phyloP scores from a whole-genome alignment of 1,284 basidiomycete species.

The Austroboletus novae-zelandiae region DNA sequence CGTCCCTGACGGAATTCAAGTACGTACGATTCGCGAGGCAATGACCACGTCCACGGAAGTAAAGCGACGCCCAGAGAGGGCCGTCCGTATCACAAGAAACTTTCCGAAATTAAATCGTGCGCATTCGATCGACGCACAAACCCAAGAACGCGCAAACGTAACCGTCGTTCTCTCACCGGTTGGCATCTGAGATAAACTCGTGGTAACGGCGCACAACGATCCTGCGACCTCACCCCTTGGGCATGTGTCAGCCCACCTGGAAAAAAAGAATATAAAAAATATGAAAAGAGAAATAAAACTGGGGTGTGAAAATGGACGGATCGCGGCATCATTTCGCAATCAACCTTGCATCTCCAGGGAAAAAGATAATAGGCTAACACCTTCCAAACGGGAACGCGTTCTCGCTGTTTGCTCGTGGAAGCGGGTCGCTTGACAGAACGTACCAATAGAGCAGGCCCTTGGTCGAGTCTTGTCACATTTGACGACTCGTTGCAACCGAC shows the following conservation, averaged over 20 bases:
- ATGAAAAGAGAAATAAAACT: background rate
- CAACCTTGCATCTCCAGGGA: constrained; percentile 16
- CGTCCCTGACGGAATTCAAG: constrained; percentile 9
- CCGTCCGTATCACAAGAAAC: constrained; percentile 12
- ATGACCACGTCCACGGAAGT: constrained; percentile 12
- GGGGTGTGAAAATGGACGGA: constrained; percentile 19
- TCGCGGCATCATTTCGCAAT: constrained; percentile 21
- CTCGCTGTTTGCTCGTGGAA: constrained; percentile 10
- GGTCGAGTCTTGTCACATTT: constrained; percentile 15
- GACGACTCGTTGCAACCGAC: constrained; percentile 13
- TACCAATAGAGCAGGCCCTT: constrained; percentile 3
- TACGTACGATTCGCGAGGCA: constrained; percentile 13
- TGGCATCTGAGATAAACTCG: constrained; percentile 33
- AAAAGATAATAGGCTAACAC: constrained; percentile 22
- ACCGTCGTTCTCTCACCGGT: constrained; percentile 19
- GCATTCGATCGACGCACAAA: constrained; percentile 26
- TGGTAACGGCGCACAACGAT: constrained; percentile 25
- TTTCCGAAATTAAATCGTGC: constrained; percentile 25
- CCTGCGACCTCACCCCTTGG: constrained; percentile 26
- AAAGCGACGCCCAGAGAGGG: constrained; percentile 1
- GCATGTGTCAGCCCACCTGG: constrained; percentile 23
- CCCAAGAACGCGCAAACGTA: constrained; percentile 5
- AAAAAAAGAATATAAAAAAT: background rate
- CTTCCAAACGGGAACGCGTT: constrained; percentile 26
- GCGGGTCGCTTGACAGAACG: constrained; percentile 8